Evolutionary conservation across 2,329 filamentous ascomycete genomes (phyloP).

Genomic region (Colletotrichum sublineola): DNA sequence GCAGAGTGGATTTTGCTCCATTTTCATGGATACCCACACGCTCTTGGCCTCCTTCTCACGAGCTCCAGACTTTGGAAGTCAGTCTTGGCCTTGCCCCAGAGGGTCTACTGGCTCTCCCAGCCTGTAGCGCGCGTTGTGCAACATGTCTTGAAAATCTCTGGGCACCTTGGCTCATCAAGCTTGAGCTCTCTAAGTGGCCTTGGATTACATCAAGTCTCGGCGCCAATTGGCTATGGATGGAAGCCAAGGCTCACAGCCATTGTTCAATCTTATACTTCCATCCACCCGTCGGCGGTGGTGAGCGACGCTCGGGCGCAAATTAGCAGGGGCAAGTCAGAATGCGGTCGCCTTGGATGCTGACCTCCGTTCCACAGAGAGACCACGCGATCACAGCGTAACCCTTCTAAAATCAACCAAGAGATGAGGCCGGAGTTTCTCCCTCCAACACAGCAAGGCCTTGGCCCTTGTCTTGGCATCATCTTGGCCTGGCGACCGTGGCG

Average conservation of each 20-base stretch:
- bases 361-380: slow-evolving; percentile 12
- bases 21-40: slow-evolving; percentile 30
- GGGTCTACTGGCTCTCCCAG: slow-evolving; percentile 3
- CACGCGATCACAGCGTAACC: slow-evolving; percentile 26
- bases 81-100: slow-evolving; percentile 9
- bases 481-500: slow-evolving; percentile 35
- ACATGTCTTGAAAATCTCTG: slow-evolving; percentile 30
- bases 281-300: slow-evolving; percentile 3
- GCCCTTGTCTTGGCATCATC: slow-evolving; percentile 23
- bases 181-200: slow-evolving; percentile 24
- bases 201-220: slow-evolving; percentile 41
- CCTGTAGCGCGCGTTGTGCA: slow-evolving; percentile 15
- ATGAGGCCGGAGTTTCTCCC: slow-evolving; percentile 3
- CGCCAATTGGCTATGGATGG: slow-evolving; percentile 22
- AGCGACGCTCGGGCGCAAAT: slow-evolving; percentile 13
- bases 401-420: not conserved
- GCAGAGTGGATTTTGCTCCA: slow-evolving; percentile 31
- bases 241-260: slow-evolving; percentile 27
- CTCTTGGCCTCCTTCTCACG: slow-evolving; percentile 30
- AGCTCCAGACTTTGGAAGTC: slow-evolving; percentile 35
- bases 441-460: slow-evolving; percentile 31
- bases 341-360: not conserved
- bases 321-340: slow-evolving; percentile 3
- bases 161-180: slow-evolving; percentile 38
- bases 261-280: slow-evolving; percentile 27